These are phyloP conservation scores for Podospora pseudocomata DNA, from an alignment of 495 filamentous ascomycete genomes.

Conservation along the genomic window DNA sequence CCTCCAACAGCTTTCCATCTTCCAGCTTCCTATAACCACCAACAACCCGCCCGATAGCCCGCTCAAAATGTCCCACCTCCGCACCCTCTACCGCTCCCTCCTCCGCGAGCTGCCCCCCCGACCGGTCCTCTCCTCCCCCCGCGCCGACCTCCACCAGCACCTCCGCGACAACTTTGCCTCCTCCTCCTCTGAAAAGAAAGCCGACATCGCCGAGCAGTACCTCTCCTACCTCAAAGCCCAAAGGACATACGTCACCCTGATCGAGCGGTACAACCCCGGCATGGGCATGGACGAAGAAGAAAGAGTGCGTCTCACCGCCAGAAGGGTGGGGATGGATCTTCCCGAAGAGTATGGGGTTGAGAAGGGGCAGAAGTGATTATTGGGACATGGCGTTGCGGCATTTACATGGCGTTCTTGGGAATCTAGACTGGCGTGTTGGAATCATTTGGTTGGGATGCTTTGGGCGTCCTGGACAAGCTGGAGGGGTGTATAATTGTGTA, in stretches of 20 bases:
- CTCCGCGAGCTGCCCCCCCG: conserved; percentile 86
- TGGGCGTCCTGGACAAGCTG: no score
- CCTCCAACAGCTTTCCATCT: not conserved
- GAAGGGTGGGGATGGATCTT: conserved; percentile 85
- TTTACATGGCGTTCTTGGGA: not conserved
- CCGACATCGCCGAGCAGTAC: conserved; percentile 69
- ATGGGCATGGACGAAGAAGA: conserved; percentile 83
- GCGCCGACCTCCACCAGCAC: conserved; percentile 57
- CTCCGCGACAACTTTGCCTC: conserved; percentile 52
- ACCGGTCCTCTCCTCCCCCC: conserved; percentile 47
- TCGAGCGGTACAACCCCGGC: conserved; percentile 92
- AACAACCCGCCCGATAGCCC: conserved; percentile 5
- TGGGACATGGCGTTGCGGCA: not conserved
- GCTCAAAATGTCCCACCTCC: conserved; percentile 42
- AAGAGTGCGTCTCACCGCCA: conserved; percentile 73
- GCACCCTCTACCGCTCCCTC: conserved; percentile 81
- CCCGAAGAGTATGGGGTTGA: conserved; percentile 50
- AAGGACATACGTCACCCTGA: conserved; percentile 67
- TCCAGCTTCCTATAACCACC: not conserved
- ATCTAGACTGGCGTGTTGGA: not conserved
- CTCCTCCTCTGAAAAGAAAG: conserved; percentile 6
- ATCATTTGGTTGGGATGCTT: no score
- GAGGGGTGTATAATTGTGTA: not conserved
- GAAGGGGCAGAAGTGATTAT: conserved; percentile 12
- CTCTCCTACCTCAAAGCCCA: conserved; percentile 78